Evolutionary conservation across 106 monocot genomes (phyloP).

Genomic region (Dendrobium nobile): DNA sequence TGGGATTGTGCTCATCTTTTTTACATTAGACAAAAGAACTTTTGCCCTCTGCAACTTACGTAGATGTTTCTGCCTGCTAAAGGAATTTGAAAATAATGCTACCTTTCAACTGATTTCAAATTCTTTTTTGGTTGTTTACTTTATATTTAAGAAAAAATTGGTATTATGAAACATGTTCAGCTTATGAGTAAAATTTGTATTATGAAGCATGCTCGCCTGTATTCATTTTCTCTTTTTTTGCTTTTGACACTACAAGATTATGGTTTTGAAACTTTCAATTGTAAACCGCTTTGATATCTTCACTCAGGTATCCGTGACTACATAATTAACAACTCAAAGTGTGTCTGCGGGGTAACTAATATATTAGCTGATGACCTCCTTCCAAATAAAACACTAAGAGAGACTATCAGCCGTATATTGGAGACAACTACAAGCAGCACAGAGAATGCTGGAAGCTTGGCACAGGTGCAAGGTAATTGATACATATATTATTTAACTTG

Average conservation of each 20-base stretch:
- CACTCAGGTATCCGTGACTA: constrained; percentile 81
- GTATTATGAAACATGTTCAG: too few relatives aligned
- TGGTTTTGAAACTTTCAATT: constrained; percentile 2
- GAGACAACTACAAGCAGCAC: constrained; percentile 84
- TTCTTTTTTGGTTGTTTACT: too few relatives aligned
- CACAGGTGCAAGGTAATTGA: constrained; percentile 62
- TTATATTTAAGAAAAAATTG: too few relatives aligned
- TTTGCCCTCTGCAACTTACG: not conserved
- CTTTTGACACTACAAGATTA: not conserved
- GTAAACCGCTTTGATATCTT: not conserved
- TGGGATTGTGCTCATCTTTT: not conserved
- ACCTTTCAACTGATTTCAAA: not conserved
- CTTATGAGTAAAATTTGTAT: too few relatives aligned
- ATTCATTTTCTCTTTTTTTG: not conserved
- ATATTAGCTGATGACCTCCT: constrained; percentile 95
- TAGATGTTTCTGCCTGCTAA: not conserved
- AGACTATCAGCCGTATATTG: constrained; percentile 77
- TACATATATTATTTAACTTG: constrained; percentile 5
- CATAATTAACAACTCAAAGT: constrained; percentile 75
- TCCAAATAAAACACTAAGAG: constrained; percentile 90
- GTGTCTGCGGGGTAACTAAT: constrained; percentile 81
- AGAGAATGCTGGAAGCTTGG: constrained; percentile 82
- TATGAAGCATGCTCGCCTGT: too few relatives aligned
- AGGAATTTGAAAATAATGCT: not conserved
- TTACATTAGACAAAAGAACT: not conserved